Evolutionary conservation across 805 yeast species (phyloP), one percentile per base, ranked within the genome.

Genomic region (Osmozyma mogii): DNA sequence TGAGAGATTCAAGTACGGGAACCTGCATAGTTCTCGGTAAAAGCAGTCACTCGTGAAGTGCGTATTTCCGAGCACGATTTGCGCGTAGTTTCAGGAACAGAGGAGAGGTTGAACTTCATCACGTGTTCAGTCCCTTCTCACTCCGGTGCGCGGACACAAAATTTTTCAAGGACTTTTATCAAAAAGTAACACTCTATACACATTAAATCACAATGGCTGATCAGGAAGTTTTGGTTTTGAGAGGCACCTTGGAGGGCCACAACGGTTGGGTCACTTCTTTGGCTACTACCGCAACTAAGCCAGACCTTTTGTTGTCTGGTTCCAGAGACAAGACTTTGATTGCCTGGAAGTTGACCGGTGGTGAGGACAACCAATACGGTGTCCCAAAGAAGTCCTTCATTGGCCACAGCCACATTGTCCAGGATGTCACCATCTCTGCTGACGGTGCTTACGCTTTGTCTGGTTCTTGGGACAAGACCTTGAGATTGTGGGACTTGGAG

Each of bases 401-500:
- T 63, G 99, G 98, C 62, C 98, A 92, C 85, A 82, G 95, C 53
- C 98, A 92, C 87, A 89, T 92, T 59, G 95, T 92, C 52, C 88
- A 87, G 72, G 98, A 92, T 64, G 89, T 87, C 65, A 84, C 92
- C 63, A 82, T 92, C 71, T 84, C 97, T 47, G 87, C 94, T 61
- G 98, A 92, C 64, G 97, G 97, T 67, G 78, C 80, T 59, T 89
- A 78, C 75, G 97, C 96, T 59, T 73, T 92, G 65, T 92, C 98
- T 45, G 96, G 94, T 58, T 92, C 98, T 56, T 92, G 99, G 99
- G 98, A 92, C 70, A 85, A 83, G 76, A 88, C 98, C 61, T 75
- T 94, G 65, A 89, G 97, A 78, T 80, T 92, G 61, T 92, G 99
- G 99, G 87, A 85, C 67, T 75, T 92, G 56, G 79, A 78, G 64